phyloP scores from a whole-genome alignment of 257 asterid genomes.

The Jasminum sambac region DNA sequence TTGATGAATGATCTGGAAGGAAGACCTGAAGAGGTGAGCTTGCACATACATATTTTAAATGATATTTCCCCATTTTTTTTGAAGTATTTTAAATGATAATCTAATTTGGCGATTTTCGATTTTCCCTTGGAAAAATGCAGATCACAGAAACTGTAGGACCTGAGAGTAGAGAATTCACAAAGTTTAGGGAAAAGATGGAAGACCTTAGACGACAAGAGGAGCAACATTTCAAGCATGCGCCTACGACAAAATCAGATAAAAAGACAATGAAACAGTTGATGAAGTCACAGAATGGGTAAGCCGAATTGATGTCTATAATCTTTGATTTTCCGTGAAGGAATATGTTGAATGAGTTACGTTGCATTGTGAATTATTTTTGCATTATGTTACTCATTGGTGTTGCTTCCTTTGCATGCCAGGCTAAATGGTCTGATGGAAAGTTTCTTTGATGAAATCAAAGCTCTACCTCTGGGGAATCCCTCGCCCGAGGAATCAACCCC shows the following conservation, averaged over 20 bases:
- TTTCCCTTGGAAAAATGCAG: conserved; percentile 42
- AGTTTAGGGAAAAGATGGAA: conserved; percentile 62
- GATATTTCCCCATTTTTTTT: not conserved
- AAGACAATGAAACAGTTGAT: conserved; percentile 63
- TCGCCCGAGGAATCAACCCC: conserved; percentile 35
- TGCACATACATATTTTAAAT: too few relatives aligned
- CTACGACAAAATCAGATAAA: conserved; percentile 69
- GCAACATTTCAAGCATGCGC: conserved; percentile 79
- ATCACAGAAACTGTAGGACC: conserved; percentile 59
- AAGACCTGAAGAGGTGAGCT: conserved; percentile 92
- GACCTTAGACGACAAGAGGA: conserved; percentile 77
- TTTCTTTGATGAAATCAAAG: conserved; percentile 72
- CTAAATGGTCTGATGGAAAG: conserved; percentile 75
- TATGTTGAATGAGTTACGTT: conserved; percentile 17
- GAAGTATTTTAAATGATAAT: not conserved
- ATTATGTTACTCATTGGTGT: conserved; percentile 3
- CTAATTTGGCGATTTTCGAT: conserved; percentile 18
- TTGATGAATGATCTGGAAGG: conserved; percentile 74
- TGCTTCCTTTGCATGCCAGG: conserved; percentile 39
- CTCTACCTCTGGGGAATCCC: conserved; percentile 54
- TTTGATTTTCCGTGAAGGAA: conserved; percentile 2
- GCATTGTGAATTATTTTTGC: conserved; percentile 12
- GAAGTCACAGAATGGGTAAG: conserved; percentile 81
- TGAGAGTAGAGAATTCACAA: conserved; percentile 66
- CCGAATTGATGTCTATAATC: not conserved